A percentile compares a stretch with the other conserved stretches of the same genome.
Conservation (phyloP, 371 early-diverging fungal genomes). For the Mucor circinelloides region DNA sequence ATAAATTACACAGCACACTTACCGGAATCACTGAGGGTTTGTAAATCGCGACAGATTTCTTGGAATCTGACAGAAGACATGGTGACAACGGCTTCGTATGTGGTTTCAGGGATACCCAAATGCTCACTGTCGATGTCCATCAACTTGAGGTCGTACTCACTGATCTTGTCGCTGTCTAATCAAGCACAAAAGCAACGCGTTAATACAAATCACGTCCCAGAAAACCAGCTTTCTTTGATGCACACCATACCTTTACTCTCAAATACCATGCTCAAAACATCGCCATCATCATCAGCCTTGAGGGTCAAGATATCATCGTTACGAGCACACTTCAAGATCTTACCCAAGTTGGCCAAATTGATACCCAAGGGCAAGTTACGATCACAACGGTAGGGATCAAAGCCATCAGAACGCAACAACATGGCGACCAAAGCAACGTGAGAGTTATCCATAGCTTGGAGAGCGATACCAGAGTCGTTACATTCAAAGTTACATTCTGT, state of each 20-base stretch:
- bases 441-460: constrained; percentile 99
- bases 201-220: not conserved
- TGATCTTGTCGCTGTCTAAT: constrained; percentile 80
- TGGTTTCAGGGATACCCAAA: constrained; percentile 93
- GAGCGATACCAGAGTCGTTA: constrained; percentile 90
- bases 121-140: constrained; percentile 98
- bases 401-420: constrained; percentile 85
- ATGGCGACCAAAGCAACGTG: constrained; percentile 96
- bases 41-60: constrained; percentile 91
- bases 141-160: constrained; percentile 95
- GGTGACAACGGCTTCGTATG: constrained; percentile 87
- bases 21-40: constrained; percentile 86
- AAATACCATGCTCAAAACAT: constrained; percentile 83
- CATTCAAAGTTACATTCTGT: constrained; percentile 98
- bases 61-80: constrained; percentile 93
- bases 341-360: constrained; percentile 83
- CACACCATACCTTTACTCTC: constrained; percentile 67
- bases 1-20: constrained; percentile 10
- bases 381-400: constrained; percentile 97
- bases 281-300: constrained; percentile 88
- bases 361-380: constrained; percentile 92
- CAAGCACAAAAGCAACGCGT: not conserved
- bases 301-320: constrained; percentile 93
- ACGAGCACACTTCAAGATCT: constrained; percentile 94
- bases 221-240: too few relatives aligned